A percentile compares a stretch with the other conserved stretches of the same genome.
These are phyloP conservation scores for Aspergillus avenaceus DNA, from an alignment of 495 filamentous ascomycete species.

Conservation along the genomic window DNA sequence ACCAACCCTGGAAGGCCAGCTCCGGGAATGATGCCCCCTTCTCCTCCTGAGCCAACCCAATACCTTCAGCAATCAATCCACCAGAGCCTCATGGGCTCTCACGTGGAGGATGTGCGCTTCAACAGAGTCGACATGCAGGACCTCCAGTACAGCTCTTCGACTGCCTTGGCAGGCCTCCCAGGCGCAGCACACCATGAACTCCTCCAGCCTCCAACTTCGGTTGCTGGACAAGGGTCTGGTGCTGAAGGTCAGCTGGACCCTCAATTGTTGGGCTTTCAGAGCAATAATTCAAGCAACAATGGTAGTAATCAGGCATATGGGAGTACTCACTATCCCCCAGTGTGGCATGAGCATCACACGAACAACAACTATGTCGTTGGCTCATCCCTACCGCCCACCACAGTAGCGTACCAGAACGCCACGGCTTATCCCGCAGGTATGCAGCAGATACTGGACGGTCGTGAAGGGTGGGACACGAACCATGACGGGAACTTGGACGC, in stretches of 20 bases:
- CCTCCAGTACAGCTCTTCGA: slow-evolving; percentile 28
- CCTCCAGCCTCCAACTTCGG: slow-evolving; percentile 33
- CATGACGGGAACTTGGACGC: slow-evolving; percentile 12
- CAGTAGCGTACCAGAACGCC: slow-evolving; percentile 1
- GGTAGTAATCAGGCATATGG: slow-evolving; percentile 9
- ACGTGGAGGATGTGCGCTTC: slow-evolving; percentile 29
- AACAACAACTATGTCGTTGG: slow-evolving; percentile 14
- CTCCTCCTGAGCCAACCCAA: slow-evolving; percentile 44
- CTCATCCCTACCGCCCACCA: slow-evolving; percentile 7
- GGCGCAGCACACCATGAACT: slow-evolving; percentile 52
- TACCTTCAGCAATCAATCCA: slow-evolving; percentile 59
- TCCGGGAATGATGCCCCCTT: slow-evolving; percentile 50
- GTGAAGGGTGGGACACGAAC: slow-evolving; percentile 15
- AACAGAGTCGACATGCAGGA: slow-evolving; percentile 27
- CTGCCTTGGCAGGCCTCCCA: slow-evolving; percentile 46
- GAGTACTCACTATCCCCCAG: slow-evolving; percentile 6
- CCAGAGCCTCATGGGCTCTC: slow-evolving; percentile 21
- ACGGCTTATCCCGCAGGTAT: slow-evolving; percentile 7
- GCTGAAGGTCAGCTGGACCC: slow-evolving; percentile 41
- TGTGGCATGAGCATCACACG: slow-evolving; percentile 17
- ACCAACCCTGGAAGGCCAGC: slow-evolving; percentile 58
- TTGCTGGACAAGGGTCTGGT: slow-evolving; percentile 14
- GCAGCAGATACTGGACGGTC: slow-evolving; percentile 7
- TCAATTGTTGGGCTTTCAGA: slow-evolving; percentile 32
- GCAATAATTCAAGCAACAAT: slow-evolving; percentile 5